A percentile compares a stretch with the other conserved stretches of the same genome.
phyloP scores from a whole-genome alignment of 2,329 filamentous ascomycete species.

The Xylariaceae sp. region DNA sequence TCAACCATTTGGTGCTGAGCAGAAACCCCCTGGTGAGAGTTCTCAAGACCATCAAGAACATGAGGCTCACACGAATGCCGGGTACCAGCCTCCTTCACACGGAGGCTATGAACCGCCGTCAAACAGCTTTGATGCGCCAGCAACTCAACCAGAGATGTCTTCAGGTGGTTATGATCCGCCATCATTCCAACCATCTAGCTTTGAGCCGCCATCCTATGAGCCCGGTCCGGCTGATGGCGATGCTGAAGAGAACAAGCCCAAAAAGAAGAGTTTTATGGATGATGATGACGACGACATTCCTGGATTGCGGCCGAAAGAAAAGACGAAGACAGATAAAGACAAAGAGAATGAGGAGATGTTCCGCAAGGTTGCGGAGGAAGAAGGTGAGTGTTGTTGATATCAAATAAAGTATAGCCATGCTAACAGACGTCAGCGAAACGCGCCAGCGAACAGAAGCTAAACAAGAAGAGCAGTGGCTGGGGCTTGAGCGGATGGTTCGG shows the following conservation, averaged over 20 bases:
- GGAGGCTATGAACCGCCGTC: conserved; percentile 51
- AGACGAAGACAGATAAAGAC: conserved; percentile 66
- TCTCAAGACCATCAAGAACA: conserved; percentile 15
- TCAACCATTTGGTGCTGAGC: conserved; percentile 21
- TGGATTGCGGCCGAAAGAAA: conserved; percentile 47
- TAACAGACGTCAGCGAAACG: conserved; percentile 52
- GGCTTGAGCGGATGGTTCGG: conserved; percentile 83
- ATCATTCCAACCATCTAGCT: conserved; percentile 56
- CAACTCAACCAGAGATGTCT: conserved; percentile 26
- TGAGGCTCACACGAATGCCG: conserved; percentile 17
- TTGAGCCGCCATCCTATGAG: conserved; percentile 56
- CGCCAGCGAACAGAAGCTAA: conserved; percentile 47
- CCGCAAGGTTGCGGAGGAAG: conserved; percentile 74
- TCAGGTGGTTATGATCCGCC: conserved; percentile 55
- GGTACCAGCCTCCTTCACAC: conserved; percentile 45
- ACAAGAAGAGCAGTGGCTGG: conserved; percentile 65
- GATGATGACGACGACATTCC: conserved; percentile 72
- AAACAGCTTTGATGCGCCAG: conserved; percentile 29
- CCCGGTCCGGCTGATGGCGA: conserved; percentile 47
- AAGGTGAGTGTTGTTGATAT: conserved; percentile 46
- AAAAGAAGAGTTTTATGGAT: conserved; percentile 78
- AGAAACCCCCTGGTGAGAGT: conserved; percentile 12
- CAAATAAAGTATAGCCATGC: conserved; percentile 1
- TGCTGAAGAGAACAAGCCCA: conserved; percentile 51
- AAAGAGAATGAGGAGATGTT: conserved; percentile 81